Evolutionary conservation across 2,329 filamentous ascomycete species (phyloP).

Genomic region (Orbilia brochopaga): DNA sequence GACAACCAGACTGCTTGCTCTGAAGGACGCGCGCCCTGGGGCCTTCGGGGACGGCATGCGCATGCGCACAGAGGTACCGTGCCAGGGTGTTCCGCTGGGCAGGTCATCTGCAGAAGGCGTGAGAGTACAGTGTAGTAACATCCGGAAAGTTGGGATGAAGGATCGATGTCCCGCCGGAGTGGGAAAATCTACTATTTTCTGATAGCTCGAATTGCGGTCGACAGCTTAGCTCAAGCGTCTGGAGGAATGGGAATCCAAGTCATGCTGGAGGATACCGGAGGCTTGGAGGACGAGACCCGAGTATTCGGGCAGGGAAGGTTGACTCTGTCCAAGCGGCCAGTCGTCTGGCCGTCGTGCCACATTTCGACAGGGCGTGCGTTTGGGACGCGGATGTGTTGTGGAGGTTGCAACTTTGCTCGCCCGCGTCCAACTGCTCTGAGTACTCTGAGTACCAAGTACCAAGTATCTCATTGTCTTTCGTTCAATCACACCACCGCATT

Average conservation of each 20-base stretch:
- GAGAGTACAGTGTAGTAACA: neutral
- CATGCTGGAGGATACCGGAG: constrained; percentile 1
- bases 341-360: constrained; percentile 41
- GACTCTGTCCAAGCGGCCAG: neutral
- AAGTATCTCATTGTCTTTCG: neutral
- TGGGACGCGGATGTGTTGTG: constrained; percentile 34
- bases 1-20: constrained; percentile 14
- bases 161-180: constrained; percentile 8
- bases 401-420: constrained; percentile 34
- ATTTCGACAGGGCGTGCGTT: constrained; percentile 7
- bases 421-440: neutral
- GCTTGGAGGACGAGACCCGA: constrained; percentile 5
- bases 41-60: constrained; percentile 16
- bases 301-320: neutral
- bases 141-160: constrained; percentile 5
- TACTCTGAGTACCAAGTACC: neutral
- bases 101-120: neutral
- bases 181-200: constrained; percentile 33
- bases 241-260: neutral
- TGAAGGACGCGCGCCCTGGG: neutral
- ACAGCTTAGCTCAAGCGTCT: neutral
- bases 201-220: neutral
- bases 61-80: neutral
- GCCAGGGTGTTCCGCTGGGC: neutral
- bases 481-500: neutral